phyloP scores from a whole-genome alignment of 1,139 yeast genomes.

The Zygoascus meyerae region DNA sequence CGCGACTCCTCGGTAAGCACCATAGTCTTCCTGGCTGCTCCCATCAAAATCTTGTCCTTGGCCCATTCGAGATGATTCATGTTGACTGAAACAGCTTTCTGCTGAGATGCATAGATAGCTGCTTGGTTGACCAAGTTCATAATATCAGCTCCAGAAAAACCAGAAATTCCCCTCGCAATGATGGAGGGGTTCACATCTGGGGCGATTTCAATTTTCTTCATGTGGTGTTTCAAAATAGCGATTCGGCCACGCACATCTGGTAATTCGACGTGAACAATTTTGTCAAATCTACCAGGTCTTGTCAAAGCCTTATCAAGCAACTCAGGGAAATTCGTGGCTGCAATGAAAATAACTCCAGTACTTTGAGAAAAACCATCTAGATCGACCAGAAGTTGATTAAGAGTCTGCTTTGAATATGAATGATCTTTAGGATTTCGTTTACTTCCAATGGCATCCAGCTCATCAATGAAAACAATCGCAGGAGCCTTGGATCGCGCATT shows the following conservation, averaged over 20 bases:
- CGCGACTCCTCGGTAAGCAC: slow-evolving; percentile 94
- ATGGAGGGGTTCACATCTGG: slow-evolving; percentile 81
- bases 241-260: slow-evolving; percentile 98
- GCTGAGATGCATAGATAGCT: slow-evolving; percentile 92
- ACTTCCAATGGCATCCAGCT: slow-evolving; percentile 97
- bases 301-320: slow-evolving; percentile 93
- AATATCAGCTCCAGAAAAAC: slow-evolving; percentile 93
- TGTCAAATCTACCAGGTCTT: slow-evolving; percentile 97
- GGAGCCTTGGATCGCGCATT: slow-evolving; percentile 96
- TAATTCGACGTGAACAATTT: slow-evolving; percentile 87
- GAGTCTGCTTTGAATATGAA: slow-evolving; percentile 95
- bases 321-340: slow-evolving; percentile 98
- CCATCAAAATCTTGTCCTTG: slow-evolving; percentile 93
- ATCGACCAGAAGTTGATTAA: slow-evolving; percentile 91
- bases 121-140: slow-evolving; percentile 97
- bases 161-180: slow-evolving; percentile 96
- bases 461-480: slow-evolving; percentile 94
- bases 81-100: slow-evolving; percentile 82
- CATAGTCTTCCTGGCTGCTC: slow-evolving; percentile 97
- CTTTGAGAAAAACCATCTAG: slow-evolving; percentile 94
- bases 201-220: slow-evolving; percentile 83
- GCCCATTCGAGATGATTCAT: slow-evolving; percentile 98
- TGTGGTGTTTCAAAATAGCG: slow-evolving; percentile 85
- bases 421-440: slow-evolving; percentile 96
- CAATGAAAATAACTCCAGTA: slow-evolving; percentile 89